Conservation (phyloP, 2,329 filamentous ascomycete genomes). For the Neopestalotiopsis sp. region DNA sequence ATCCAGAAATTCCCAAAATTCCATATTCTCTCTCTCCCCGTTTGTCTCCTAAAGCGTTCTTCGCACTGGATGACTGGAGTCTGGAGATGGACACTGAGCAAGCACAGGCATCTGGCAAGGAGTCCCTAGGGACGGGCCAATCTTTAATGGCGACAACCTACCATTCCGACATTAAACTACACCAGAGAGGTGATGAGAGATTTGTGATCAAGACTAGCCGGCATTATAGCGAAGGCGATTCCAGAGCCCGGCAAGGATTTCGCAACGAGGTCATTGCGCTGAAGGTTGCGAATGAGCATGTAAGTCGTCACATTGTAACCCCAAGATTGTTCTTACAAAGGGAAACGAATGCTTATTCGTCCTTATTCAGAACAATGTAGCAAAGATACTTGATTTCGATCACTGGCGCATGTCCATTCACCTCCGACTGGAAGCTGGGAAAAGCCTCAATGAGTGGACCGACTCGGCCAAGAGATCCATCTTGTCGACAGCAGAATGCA, state of each 20-base stretch:
- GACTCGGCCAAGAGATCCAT: neutral
- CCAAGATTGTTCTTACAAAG: neutral
- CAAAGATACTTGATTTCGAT: conserved; percentile 5
- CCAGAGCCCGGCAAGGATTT: neutral
- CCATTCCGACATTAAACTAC: neutral
- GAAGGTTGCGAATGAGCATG: neutral
- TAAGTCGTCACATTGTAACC: neutral
- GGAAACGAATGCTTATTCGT: neutral
- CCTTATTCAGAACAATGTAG: neutral
- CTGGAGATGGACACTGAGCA: neutral
- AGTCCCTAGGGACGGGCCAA: too few relatives aligned
- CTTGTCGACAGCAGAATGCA: neutral
- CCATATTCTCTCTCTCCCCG: neutral
- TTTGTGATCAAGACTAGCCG: neutral
- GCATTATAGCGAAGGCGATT: neutral
- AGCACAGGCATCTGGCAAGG: too few relatives aligned
- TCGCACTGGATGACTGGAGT: neutral
- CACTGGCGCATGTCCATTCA: neutral
- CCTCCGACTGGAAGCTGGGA: conserved; percentile 2
- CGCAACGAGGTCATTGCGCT: conserved; percentile 8
- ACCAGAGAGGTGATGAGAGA: neutral
- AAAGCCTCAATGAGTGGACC: neutral
- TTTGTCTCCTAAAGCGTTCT: neutral
- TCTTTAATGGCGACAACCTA: neutral
- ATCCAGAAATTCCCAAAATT: too few relatives aligned